Conservation (phyloP, 768 basidiomycete genomes). For the Hypsizygus marmoreus region DNA sequence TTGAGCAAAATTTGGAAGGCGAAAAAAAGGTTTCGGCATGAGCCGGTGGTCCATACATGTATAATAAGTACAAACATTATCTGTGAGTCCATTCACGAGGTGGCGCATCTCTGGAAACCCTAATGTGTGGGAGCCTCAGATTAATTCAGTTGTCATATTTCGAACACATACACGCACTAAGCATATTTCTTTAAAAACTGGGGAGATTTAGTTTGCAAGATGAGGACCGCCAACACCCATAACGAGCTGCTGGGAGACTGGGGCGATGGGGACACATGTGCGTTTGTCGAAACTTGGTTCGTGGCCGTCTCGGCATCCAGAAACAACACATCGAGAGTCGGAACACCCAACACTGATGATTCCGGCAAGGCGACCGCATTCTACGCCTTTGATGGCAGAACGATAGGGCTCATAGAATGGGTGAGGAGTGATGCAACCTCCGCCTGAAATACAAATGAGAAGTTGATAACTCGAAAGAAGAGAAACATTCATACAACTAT, state of each 20-base stretch:
- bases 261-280: conserved; percentile 9
- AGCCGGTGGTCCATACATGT: too few species aligned
- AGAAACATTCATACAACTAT: conserved; percentile 13
- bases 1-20: too few species aligned
- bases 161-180: too few species aligned
- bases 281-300: conserved; percentile 7
- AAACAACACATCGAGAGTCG: conserved; percentile 12
- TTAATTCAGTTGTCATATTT: too few species aligned
- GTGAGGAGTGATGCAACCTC: conserved; percentile 15
- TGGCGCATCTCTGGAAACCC: too few species aligned
- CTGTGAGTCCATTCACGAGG: too few species aligned
- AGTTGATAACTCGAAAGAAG: background rate
- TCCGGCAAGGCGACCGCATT: conserved; percentile 15
- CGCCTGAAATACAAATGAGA: conserved; percentile 7
- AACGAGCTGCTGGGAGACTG: conserved; percentile 1
- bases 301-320: conserved; percentile 10
- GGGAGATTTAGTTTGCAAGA: too few species aligned
- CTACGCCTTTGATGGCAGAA: conserved; percentile 26
- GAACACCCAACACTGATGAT: conserved; percentile 7
- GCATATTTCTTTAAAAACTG: too few species aligned
- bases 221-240: too few species aligned
- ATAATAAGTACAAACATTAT: too few species aligned
- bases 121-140: too few species aligned
- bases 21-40: too few species aligned
- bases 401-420: conserved; percentile 16